Evolutionary conservation across 1,139 yeast genomes (phyloP).

Genomic region (Nakaseomyces glabratus): DNA sequence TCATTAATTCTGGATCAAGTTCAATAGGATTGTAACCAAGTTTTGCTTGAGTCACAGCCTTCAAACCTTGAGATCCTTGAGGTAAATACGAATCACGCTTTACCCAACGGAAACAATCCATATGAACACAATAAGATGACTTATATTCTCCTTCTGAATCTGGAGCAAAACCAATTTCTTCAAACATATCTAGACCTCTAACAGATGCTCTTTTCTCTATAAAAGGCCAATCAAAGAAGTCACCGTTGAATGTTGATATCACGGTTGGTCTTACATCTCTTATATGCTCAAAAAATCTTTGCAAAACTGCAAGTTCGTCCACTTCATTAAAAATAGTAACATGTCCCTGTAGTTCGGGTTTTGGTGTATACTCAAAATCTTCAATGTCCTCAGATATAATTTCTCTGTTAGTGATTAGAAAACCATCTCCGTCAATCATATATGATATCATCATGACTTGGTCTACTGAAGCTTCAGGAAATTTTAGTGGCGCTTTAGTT

Average conservation of each 20-base stretch:
- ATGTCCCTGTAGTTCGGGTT: constrained; percentile 86
- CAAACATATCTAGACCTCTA: constrained; percentile 82
- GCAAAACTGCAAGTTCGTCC: constrained; percentile 67
- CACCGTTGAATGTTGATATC: constrained; percentile 96
- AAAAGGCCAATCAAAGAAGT: constrained; percentile 98
- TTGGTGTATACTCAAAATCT: constrained; percentile 96
- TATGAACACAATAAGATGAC: constrained; percentile 85
- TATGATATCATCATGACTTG: constrained; percentile 98
- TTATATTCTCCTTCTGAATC: constrained; percentile 90
- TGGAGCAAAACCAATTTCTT: constrained; percentile 87
- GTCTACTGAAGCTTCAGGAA: constrained; percentile 89
- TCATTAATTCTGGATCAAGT: constrained; percentile 95
- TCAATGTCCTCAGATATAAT: constrained; percentile 91
- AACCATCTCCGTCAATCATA: constrained; percentile 98
- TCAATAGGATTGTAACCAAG: constrained; percentile 95
- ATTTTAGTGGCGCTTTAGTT: constrained; percentile 90
- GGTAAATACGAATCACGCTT: constrained; percentile 95
- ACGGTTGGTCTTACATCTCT: constrained; percentile 86
- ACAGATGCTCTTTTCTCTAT: constrained; percentile 78
- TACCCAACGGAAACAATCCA: constrained; percentile 99
- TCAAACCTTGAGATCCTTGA: constrained; percentile 96
- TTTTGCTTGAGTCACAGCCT: constrained; percentile 94
- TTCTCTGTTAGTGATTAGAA: constrained; percentile 83
- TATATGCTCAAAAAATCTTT: constrained; percentile 81
- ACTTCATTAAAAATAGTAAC: constrained; percentile 87